phyloP scores from a whole-genome alignment of 2,329 filamentous ascomycete genomes.

The Rugonectria rugulosa region DNA sequence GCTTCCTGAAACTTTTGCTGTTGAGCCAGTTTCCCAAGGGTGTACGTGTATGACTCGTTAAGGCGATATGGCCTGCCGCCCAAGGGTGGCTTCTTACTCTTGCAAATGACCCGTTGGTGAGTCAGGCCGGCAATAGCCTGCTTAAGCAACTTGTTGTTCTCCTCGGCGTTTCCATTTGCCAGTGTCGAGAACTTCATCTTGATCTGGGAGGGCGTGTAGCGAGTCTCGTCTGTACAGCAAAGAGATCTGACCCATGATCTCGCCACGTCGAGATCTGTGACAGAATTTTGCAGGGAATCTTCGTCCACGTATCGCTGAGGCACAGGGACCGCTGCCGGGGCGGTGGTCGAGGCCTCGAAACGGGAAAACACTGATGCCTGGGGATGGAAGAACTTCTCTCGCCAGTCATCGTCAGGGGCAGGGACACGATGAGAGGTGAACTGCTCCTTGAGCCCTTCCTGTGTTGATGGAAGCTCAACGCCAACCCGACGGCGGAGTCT shows the following conservation, averaged over 20 bases:
- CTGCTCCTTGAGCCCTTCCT: conserved; percentile 52
- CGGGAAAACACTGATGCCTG: conserved; percentile 64
- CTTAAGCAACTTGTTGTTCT: conserved; percentile 55
- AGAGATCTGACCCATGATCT: conserved; percentile 68
- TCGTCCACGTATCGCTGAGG: conserved; percentile 18
- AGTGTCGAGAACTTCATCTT: conserved; percentile 61
- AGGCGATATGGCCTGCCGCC: conserved; percentile 69
- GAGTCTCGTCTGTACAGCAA: conserved; percentile 59
- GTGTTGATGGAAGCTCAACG: conserved; percentile 57
- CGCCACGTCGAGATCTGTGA: conserved; percentile 51
- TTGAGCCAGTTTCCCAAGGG: conserved; percentile 64
- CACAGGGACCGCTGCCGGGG: conserved; percentile 51
- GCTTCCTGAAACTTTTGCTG: conserved; percentile 65
- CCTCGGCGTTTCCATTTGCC: conserved; percentile 47
- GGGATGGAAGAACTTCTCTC: conserved; percentile 63
- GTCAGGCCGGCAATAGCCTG: conserved; percentile 58
- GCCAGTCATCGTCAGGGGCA: conserved; percentile 53
- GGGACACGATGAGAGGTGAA: conserved; percentile 51
- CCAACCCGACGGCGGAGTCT: conserved; percentile 56
- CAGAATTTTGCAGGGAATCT: conserved; percentile 16
- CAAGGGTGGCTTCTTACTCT: conserved; percentile 65
- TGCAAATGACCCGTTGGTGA: conserved; percentile 62
- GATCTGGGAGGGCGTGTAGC: conserved; percentile 57
- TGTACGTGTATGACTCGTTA: conserved; percentile 63
- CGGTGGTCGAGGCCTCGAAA: conserved; percentile 61